Percentiles rank a stretch among this genome's conserved stretches.
phyloP scores from a whole-genome alignment of 352 stramenopile species.

The Phytophthora crassamura region DNA sequence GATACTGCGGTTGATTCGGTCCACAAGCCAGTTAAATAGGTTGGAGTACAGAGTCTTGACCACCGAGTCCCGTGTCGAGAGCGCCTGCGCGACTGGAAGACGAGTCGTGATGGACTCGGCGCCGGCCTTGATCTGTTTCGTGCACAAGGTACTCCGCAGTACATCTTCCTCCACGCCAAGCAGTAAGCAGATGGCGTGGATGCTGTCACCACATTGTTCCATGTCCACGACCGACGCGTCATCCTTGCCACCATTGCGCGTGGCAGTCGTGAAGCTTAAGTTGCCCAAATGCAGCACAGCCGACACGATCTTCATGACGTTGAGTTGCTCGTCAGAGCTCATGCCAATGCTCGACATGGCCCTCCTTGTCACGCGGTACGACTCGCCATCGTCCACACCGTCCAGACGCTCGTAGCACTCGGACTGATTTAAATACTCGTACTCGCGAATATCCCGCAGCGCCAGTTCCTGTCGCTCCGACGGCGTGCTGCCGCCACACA shows the following conservation, averaged over 20 bases:
- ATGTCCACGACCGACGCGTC: constrained; percentile 71
- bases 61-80: constrained; percentile 83
- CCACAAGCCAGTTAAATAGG: constrained; percentile 95
- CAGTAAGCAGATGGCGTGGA: constrained; percentile 84
- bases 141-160: constrained; percentile 69
- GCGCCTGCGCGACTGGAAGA: constrained; percentile 68
- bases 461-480: constrained; percentile 58
- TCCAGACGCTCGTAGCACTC: constrained; percentile 78
- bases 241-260: constrained; percentile 58
- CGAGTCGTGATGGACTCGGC: constrained; percentile 80
- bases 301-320: constrained; percentile 85
- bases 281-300: constrained; percentile 91
- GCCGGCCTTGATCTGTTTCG: constrained; percentile 83
- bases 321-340: constrained; percentile 70
- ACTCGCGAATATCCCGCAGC: constrained; percentile 59
- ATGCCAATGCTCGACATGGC: constrained; percentile 91
- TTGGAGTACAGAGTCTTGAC: constrained; percentile 91
- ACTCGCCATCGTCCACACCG: constrained; percentile 80
- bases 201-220: constrained; percentile 49
- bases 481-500: constrained; percentile 79
- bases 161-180: constrained; percentile 70
- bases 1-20: constrained; percentile 93
- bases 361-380: constrained; percentile 72
- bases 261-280: constrained; percentile 70
- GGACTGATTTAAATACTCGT: constrained; percentile 89